These are phyloP conservation scores for Xylariaceae sp. DNA, from an alignment of 2,329 filamentous ascomycete genomes.

Conservation along the genomic window DNA sequence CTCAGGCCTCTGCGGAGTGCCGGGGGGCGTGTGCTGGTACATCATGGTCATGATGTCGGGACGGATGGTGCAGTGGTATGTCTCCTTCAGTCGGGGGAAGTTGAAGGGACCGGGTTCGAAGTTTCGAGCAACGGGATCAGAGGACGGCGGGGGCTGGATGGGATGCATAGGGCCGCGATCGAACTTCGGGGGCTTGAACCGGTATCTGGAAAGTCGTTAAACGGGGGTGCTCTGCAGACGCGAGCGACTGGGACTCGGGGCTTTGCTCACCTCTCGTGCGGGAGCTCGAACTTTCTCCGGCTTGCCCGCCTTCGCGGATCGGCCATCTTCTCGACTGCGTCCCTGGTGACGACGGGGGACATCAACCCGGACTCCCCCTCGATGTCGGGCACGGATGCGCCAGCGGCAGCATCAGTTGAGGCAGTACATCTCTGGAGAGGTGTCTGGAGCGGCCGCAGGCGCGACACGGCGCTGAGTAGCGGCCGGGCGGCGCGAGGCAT, in stretches of 20 bases:
- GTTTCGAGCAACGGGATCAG: conserved; percentile 79
- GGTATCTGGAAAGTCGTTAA: conserved; percentile 56
- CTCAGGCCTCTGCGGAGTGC: conserved; percentile 47
- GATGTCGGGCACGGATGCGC: conserved; percentile 37
- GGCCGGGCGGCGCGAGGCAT: conserved; percentile 20
- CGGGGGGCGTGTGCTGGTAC: conserved; percentile 80
- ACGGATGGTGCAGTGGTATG: conserved; percentile 78
- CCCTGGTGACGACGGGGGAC: conserved; percentile 29
- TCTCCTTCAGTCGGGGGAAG: conserved; percentile 79
- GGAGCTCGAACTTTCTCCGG: conserved; percentile 19
- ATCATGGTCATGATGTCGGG: conserved; percentile 82
- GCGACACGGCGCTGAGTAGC: conserved; percentile 15
- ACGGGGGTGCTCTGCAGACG: not conserved
- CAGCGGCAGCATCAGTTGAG: conserved; percentile 36
- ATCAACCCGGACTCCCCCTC: conserved; percentile 43
- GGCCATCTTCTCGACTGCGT: conserved; percentile 35
- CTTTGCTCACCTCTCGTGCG: conserved; percentile 17
- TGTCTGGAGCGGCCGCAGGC: conserved; percentile 14
- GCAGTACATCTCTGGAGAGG: conserved; percentile 34
- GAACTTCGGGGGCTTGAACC: conserved; percentile 91
- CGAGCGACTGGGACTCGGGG: not conserved
- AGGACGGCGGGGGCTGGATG: conserved; percentile 78
- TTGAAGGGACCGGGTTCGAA: conserved; percentile 90
- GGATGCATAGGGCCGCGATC: conserved; percentile 90
- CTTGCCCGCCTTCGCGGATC: conserved; percentile 37